phyloP scores from a whole-genome alignment of 2,329 filamentous ascomycete genomes.

The Hymenoscyphus occultus region DNA sequence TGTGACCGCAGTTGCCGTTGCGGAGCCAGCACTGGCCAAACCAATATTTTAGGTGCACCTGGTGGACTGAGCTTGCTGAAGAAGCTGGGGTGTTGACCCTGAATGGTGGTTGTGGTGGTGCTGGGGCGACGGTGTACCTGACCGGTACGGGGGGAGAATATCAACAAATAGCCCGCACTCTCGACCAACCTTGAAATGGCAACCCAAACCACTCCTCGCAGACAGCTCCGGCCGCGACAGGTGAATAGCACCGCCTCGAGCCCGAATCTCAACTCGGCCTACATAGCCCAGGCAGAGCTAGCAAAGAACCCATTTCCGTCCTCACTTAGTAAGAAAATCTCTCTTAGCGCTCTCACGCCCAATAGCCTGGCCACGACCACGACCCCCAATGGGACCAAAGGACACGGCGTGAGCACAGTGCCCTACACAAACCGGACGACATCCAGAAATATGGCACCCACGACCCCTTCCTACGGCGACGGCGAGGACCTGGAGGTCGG shows the following conservation, averaged over 20 bases:
- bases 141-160: too few species aligned
- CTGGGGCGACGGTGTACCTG: not conserved
- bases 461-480: conserved; percentile 52
- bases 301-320: conserved; percentile 43
- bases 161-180: not conserved
- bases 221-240: conserved; percentile 29
- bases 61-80: not conserved
- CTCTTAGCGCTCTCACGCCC: conserved; percentile 65
- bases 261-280: conserved; percentile 52
- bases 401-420: conserved; percentile 58
- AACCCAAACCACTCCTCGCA: conserved; percentile 31
- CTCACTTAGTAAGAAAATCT: conserved; percentile 57
- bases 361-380: conserved; percentile 52
- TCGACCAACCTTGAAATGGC: not conserved
- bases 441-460: conserved; percentile 49
- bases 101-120: not conserved
- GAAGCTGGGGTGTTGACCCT: not conserved
- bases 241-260: conserved; percentile 52
- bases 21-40: not conserved
- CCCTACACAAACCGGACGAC: conserved; percentile 42
- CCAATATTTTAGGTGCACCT: not conserved
- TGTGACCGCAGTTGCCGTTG: not conserved
- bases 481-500: conserved; percentile 65
- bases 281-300: conserved; percentile 19
- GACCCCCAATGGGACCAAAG: conserved; percentile 64